Conservation (phyloP, 1,139 yeast genomes). For the Debaryomyces sp. region DNA sequence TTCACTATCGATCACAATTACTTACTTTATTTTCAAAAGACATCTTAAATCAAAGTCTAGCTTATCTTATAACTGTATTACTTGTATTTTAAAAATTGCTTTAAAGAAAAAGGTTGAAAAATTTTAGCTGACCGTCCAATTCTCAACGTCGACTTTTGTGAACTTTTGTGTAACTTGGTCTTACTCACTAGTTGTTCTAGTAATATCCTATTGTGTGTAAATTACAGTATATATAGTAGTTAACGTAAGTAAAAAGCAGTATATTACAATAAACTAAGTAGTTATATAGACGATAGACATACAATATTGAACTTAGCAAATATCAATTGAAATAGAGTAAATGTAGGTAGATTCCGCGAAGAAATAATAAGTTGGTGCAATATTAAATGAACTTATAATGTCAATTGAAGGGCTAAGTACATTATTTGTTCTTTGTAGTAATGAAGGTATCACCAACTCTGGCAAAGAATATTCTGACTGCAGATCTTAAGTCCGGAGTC, state of each 20-base stretch:
- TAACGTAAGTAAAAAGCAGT: slow-evolving; percentile 4
- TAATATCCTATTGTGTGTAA: slow-evolving; percentile 7
- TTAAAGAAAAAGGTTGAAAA: slow-evolving; percentile 17
- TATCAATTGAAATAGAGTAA: not conserved
- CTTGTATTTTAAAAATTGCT: slow-evolving; percentile 6
- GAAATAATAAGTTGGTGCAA: not conserved
- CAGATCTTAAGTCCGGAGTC: slow-evolving; percentile 67
- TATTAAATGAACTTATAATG: not conserved
- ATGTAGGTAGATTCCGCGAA: not conserved
- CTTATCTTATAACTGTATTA: slow-evolving; percentile 7
- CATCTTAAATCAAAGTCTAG: slow-evolving; percentile 27
- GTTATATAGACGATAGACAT: not conserved
- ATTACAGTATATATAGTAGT: slow-evolving; percentile 7
- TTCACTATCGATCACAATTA: slow-evolving; percentile 12
- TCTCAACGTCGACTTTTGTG: slow-evolving; percentile 13
- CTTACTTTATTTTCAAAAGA: slow-evolving; percentile 56
- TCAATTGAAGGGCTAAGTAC: not conserved
- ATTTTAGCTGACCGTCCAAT: slow-evolving; percentile 22
- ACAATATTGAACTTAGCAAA: not conserved
- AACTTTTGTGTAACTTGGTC: slow-evolving; percentile 12
- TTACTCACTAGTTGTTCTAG: not conserved
- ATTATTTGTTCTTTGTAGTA: not conserved
- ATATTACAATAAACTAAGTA: not conserved
- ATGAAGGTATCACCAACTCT: slow-evolving; percentile 69
- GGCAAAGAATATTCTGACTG: slow-evolving; percentile 64